Evolutionary conservation across 176 grass and related monocot species (phyloP), one percentile per base, ranked within the genome.

Genomic region (Triticum monococcum): DNA sequence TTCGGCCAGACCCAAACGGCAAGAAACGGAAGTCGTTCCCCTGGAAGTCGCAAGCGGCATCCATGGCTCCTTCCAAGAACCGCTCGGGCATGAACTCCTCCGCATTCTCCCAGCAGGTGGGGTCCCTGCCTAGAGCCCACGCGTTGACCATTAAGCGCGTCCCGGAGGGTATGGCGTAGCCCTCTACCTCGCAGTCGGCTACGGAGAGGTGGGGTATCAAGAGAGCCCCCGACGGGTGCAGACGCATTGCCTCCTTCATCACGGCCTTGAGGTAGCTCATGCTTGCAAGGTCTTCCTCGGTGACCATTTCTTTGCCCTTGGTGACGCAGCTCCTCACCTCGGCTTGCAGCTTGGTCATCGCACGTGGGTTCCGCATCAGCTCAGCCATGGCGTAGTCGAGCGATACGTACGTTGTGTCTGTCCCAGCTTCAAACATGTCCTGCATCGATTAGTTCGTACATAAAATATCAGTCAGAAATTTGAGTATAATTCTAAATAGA

Each of bases 381-480:
- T 68, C 66, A 20, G 66, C 31, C 66, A 68, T 68, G 16, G 66
- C 16, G 9, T 35, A 36, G 66, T 68, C 66, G 0, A 93, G 64
- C 14, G 85, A 41, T 31, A 88, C 46, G 18, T 76, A 85, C 0
- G 88, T 73, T 14, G 88, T 87, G 67, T 90, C 77, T 14, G 64
- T 90, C 32, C 81, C 91, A 3, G 80, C 91, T 18, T 70, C 62
- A 61, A 90, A 88, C 81, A 93, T 86, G 23, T 93, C 88, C 91
- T 93, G 1, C 38, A 2, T 20, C 31, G 33, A 16, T 68, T 68
- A 36, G 35, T 6, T 36, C 0, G 35, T 36, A 35, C 33, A 5
- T 35, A 35, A 35, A 35, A 35, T 35, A 5, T 35, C 33, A 5
- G 33, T 35, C 33, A 35, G 33, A 5, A 35, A 35, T 35, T 35